Percentiles rank a stretch among this genome's conserved stretches.
Conservation (phyloP, 2,329 filamentous ascomycete species). For the Ophiostoma perfectum region DNA sequence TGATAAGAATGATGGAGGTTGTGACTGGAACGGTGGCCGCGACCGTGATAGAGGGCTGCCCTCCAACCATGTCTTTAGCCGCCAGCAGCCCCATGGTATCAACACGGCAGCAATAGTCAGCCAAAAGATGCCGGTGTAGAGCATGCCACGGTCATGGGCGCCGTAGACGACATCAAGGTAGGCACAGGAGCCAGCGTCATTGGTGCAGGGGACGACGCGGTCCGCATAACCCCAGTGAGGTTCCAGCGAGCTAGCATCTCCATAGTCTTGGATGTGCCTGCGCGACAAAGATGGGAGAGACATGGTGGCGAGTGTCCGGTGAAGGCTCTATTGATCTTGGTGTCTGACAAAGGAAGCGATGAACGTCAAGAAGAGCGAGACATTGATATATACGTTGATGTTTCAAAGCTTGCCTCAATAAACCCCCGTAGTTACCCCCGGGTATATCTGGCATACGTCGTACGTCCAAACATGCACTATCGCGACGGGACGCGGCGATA, state of each 20-base stretch:
- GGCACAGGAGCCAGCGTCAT: slow-evolving; percentile 43
- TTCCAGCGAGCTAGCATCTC: not conserved
- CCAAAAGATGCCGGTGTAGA: slow-evolving; percentile 49
- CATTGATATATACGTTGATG: not conserved
- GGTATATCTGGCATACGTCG: not conserved
- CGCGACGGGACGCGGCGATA: slow-evolving; percentile 3
- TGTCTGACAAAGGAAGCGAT: not conserved
- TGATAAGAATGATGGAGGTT: not conserved
- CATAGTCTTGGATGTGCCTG: slow-evolving; percentile 19
- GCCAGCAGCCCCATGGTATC: slow-evolving; percentile 39
- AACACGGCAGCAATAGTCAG: slow-evolving; percentile 41
- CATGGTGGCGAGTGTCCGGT: not conserved
- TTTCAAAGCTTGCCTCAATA: not conserved
- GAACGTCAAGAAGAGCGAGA: not conserved
- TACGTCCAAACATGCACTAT: slow-evolving; percentile 1
- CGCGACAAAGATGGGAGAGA: slow-evolving; percentile 25
- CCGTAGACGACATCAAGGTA: slow-evolving; percentile 49
- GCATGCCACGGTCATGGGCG: slow-evolving; percentile 45
- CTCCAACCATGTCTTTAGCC: slow-evolving; percentile 23
- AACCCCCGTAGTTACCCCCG: too few species aligned
- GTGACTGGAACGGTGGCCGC: not conserved
- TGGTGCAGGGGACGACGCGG: slow-evolving; percentile 42
- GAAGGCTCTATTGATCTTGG: not conserved
- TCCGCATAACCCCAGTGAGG: slow-evolving; percentile 44
- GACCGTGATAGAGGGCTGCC: not conserved